These are phyloP conservation scores for Chlorella sp. DNA, from an alignment of 139 green algal species.

Conservation along the genomic window DNA sequence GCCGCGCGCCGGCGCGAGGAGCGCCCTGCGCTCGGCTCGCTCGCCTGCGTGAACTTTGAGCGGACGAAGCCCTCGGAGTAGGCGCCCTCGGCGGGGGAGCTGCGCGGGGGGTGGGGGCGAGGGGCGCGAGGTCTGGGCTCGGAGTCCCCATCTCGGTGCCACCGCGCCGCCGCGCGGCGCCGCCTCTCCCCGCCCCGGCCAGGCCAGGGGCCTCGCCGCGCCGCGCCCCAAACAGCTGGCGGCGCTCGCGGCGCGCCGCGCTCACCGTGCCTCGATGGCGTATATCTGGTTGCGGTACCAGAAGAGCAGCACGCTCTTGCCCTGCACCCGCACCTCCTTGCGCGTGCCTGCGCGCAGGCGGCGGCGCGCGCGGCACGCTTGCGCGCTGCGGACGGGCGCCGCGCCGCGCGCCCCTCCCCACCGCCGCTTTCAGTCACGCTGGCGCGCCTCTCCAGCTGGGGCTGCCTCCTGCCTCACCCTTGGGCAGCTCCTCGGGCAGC, in stretches of 20 bases:
- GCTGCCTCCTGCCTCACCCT: conserved; percentile 53
- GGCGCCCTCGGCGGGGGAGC: conserved; percentile 92
- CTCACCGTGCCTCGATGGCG: conserved; percentile 80
- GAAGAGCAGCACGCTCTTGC: conserved; percentile 89
- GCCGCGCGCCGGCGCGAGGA: too few species aligned
- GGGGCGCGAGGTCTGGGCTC: too few species aligned
- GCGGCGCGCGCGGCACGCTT: not conserved
- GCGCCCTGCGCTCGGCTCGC: too few species aligned
- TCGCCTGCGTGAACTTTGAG: conserved; percentile 95
- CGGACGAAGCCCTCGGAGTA: conserved; percentile 96
- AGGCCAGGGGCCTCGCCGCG: too few species aligned
- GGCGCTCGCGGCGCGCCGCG: too few species aligned
- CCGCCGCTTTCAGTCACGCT: not conserved
- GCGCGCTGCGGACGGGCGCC: not conserved
- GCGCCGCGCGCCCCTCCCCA: too few species aligned
- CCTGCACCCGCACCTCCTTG: conserved; percentile 85
- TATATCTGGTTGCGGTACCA: conserved; percentile 97
- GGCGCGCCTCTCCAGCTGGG: too few species aligned
- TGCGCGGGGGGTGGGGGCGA: not conserved
- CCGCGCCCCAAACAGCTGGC: too few species aligned
- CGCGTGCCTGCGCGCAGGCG: conserved; percentile 61
- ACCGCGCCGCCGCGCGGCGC: too few species aligned
- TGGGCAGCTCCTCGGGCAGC: conserved; percentile 82
- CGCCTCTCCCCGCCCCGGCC: too few species aligned
- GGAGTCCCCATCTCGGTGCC: too few species aligned